Conservation (phyloP, 106 monocot species). For the Allium sativum region DNA sequence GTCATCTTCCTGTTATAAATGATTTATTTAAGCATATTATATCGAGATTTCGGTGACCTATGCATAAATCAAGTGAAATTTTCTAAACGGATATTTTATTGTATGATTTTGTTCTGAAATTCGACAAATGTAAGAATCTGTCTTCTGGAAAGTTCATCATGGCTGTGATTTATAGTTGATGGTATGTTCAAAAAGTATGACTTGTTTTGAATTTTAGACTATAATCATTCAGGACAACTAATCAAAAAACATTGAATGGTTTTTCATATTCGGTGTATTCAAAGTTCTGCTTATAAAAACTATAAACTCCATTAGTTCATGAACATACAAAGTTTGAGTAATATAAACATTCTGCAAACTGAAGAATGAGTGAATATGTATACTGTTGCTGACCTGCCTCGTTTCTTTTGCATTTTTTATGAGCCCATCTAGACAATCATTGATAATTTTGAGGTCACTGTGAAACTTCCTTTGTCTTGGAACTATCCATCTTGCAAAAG, state of each 20-base stretch:
- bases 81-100: too few species aligned
- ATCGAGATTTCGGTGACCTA: too few species aligned
- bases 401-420: conserved; percentile 92
- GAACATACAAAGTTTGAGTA: too few species aligned
- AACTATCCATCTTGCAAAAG: conserved; percentile 83
- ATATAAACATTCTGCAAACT: neutral
- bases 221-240: neutral
- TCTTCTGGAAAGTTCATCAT: too few species aligned
- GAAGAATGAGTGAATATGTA: neutral
- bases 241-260: neutral
- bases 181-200: too few species aligned
- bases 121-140: too few species aligned
- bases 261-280: neutral
- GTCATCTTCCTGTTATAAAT: conserved; percentile 66
- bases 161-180: too few species aligned
- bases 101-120: too few species aligned
- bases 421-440: conserved; percentile 83
- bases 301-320: too few species aligned
- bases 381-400: conserved; percentile 52
- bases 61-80: too few species aligned
- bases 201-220: neutral
- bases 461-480: conserved; percentile 93
- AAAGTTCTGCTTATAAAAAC: too few species aligned
- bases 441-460: conserved; percentile 70
- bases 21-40: too few species aligned